These are phyloP conservation scores for Colletotrichum zoysiae DNA, from an alignment of 2,329 filamentous ascomycete species.

Conservation along the genomic window DNA sequence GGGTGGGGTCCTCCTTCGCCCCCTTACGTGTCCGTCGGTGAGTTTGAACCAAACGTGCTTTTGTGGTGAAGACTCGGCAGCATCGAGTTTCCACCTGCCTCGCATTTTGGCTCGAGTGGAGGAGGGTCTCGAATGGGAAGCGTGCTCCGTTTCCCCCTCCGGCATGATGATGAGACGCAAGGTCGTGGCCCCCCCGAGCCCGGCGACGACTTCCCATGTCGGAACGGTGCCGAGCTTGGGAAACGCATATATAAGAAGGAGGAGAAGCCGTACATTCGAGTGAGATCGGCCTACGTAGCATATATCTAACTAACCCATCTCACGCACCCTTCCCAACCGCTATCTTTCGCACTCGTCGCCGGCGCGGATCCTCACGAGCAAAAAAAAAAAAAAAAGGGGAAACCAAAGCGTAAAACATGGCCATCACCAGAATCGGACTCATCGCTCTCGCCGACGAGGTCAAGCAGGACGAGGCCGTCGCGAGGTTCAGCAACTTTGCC, in stretches of 20 bases:
- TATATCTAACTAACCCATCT: neutral
- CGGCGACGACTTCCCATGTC: conserved; percentile 11
- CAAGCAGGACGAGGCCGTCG: conserved; percentile 30
- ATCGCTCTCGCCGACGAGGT: conserved; percentile 32
- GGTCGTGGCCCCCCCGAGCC: conserved; percentile 13
- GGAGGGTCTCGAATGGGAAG: neutral
- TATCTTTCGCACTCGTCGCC: neutral
- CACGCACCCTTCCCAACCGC: too few relatives aligned
- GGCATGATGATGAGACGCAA: conserved; percentile 26
- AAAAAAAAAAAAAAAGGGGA: neutral
- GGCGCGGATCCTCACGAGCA: neutral
- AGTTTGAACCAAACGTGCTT: neutral
- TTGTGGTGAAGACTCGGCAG: too few relatives aligned
- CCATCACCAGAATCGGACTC: conserved; percentile 37
- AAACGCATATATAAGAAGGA: conserved; percentile 19
- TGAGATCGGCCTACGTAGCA: neutral
- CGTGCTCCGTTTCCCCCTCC: conserved; percentile 7
- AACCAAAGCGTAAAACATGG: conserved; percentile 4
- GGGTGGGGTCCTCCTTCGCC: conserved; percentile 11
- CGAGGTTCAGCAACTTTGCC: conserved; percentile 31
- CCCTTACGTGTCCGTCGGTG: neutral
- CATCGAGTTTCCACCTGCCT: neutral
- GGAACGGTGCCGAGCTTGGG: conserved; percentile 7
- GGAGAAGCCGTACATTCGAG: neutral
- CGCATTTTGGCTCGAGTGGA: neutral